A percentile compares a stretch with the other conserved stretches of the same genome.
Evolutionary conservation across 2,329 filamentous ascomycete genomes (phyloP).

Genomic region (Alternaria atra): DNA sequence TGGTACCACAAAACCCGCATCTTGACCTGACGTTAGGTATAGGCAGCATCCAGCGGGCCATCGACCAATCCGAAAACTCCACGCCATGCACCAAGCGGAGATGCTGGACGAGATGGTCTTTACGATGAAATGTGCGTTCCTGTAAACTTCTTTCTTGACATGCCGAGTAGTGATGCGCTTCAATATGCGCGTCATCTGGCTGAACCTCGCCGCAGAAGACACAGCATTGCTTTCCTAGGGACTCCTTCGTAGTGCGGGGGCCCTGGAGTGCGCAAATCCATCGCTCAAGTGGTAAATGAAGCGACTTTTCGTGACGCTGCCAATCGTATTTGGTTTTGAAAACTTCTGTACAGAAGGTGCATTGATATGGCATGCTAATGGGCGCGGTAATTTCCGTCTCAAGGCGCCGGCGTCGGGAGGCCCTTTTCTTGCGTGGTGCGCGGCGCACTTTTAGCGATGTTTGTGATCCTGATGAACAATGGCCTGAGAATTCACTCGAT

Average conservation of each 20-base stretch:
- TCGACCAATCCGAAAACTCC: conserved; percentile 46
- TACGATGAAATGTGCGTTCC: conserved; percentile 40
- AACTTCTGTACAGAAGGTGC: conserved; percentile 43
- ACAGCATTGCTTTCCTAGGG: conserved; percentile 28
- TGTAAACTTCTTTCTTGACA: conserved; percentile 33
- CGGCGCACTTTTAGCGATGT: conserved; percentile 23
- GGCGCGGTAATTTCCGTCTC: conserved; percentile 17
- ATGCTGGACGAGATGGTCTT: conserved; percentile 43
- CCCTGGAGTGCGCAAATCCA: conserved; percentile 38
- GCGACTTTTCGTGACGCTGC: conserved; percentile 42
- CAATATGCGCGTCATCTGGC: conserved; percentile 28
- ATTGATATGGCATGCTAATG: conserved; percentile 33
- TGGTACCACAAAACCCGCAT: conserved; percentile 37
- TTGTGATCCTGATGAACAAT: conserved; percentile 27
- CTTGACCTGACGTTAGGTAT: conserved; percentile 31
- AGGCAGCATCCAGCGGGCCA: conserved; percentile 37
- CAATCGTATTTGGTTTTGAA: conserved; percentile 45
- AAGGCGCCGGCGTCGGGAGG: conserved; percentile 17
- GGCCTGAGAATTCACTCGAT: conserved; percentile 32
- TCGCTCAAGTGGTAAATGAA: conserved; percentile 39
- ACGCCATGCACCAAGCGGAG: conserved; percentile 35
- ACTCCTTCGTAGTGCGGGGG: conserved; percentile 13
- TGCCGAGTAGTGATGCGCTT: conserved; percentile 29
- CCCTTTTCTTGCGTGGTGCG: conserved; percentile 21
- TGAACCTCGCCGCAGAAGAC: conserved; percentile 28